These are phyloP conservation scores for Microbotryomycetes sp. DNA, from an alignment of 1,284 basidiomycete species.

Conservation along the genomic window DNA sequence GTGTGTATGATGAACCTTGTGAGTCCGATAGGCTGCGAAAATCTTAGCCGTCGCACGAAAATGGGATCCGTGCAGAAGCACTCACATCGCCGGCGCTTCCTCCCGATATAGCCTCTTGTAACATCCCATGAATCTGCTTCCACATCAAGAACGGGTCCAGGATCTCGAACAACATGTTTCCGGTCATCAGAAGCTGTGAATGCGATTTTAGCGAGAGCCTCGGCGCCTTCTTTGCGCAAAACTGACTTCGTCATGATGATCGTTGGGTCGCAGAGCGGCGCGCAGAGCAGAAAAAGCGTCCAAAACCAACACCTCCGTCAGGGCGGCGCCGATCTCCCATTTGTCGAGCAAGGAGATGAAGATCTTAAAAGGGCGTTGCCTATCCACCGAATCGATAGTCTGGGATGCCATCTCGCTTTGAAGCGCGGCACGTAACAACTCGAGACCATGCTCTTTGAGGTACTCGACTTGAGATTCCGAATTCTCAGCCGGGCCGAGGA, in stretches of 20 bases:
- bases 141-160: constrained; percentile 83
- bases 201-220: background rate
- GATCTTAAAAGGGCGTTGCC: constrained; percentile 79
- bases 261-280: constrained; percentile 50
- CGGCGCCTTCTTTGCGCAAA: background rate
- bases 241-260: constrained; percentile 58
- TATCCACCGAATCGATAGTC: constrained; percentile 57
- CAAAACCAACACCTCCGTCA: constrained; percentile 71
- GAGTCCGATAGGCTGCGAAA: constrained; percentile 37
- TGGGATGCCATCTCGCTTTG: constrained; percentile 64
- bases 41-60: too few relatives aligned
- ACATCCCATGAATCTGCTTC: constrained; percentile 59
- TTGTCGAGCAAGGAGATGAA: constrained; percentile 93
- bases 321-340: constrained; percentile 81
- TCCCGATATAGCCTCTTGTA: constrained; percentile 41
- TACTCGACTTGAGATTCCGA: constrained; percentile 63
- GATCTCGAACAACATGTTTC: constrained; percentile 82
- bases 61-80: too few relatives aligned
- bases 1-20: constrained; percentile 43
- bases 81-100: constrained; percentile 45
- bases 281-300: constrained; percentile 70
- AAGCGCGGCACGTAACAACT: constrained; percentile 60
- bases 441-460: constrained; percentile 60
- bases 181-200: constrained; percentile 66
- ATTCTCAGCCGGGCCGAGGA: constrained; percentile 73